phyloP scores from a whole-genome alignment of 176 grass and related monocot genomes.

The Secale cereale region DNA sequence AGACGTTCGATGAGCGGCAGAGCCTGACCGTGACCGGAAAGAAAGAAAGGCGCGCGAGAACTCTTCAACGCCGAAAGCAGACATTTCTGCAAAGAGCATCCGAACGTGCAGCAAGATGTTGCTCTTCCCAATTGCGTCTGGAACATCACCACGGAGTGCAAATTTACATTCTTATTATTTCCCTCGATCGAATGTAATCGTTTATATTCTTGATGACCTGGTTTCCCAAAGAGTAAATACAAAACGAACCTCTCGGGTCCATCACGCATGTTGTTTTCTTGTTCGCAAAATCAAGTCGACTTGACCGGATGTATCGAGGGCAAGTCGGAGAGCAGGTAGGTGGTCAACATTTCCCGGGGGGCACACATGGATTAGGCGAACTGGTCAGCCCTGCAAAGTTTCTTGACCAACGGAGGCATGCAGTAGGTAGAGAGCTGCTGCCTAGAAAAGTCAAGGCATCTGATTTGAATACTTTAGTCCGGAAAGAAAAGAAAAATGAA shows the following conservation, averaged over 20 bases:
- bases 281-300: neutral
- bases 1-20: neutral
- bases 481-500: neutral
- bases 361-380: neutral
- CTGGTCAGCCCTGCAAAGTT: neutral
- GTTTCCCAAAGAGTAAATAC: too few relatives aligned
- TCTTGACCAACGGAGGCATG: neutral
- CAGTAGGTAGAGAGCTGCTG: neutral
- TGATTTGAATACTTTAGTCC: neutral
- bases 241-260: neutral
- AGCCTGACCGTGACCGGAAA: neutral
- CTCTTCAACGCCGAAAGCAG: slow-evolving; percentile 18
- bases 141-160: neutral
- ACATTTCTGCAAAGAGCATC: neutral
- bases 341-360: neutral
- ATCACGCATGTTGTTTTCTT: neutral
- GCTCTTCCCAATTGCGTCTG: neutral
- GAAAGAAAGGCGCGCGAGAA: neutral
- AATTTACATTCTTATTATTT: too few relatives aligned
- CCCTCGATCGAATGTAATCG: too few relatives aligned
- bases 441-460: neutral
- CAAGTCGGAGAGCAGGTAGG: neutral
- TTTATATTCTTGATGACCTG: too few relatives aligned
- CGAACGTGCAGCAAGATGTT: neutral
- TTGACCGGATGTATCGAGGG: neutral